Conservation (phyloP, 345 rosid species). For the Citrus medica region DNA sequence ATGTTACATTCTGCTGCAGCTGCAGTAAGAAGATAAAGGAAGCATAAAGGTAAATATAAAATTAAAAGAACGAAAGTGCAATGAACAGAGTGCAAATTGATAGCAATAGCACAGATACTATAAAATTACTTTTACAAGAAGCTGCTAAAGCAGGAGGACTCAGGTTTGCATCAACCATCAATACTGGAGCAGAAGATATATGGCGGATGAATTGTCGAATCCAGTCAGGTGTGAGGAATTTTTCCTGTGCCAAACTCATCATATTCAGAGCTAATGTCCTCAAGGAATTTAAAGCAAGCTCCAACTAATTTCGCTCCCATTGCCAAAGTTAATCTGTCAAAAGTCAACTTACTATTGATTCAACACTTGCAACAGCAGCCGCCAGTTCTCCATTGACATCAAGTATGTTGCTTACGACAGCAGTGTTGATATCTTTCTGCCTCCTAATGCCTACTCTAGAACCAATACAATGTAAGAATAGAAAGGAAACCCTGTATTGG, state of each 20-base stretch:
- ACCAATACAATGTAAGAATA: background rate
- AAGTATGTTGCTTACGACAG: slow-evolving; percentile 60
- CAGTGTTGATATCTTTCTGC: slow-evolving; percentile 55
- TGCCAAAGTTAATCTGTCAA: background rate
- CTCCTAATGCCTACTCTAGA: slow-evolving; percentile 58
- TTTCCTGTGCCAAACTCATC: slow-evolving; percentile 53
- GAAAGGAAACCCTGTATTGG: background rate
- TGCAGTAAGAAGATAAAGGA: slow-evolving; percentile 25
- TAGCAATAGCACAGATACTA: slow-evolving; percentile 10
- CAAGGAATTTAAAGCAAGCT: background rate
- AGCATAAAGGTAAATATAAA: background rate
- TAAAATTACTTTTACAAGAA: slow-evolving; percentile 59
- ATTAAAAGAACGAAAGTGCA: background rate
- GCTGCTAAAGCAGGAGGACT: slow-evolving; percentile 57
- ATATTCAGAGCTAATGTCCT: background rate
- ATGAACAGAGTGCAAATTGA: background rate
- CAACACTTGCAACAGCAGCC: slow-evolving; percentile 81
- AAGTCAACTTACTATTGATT: slow-evolving; percentile 63
- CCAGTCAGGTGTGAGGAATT: slow-evolving; percentile 79
- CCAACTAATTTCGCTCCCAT: slow-evolving; percentile 1
- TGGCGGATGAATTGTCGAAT: slow-evolving; percentile 46
- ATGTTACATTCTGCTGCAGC: slow-evolving; percentile 63
- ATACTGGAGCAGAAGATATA: slow-evolving; percentile 50
- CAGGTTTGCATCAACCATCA: slow-evolving; percentile 85
- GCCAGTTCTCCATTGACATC: slow-evolving; percentile 70